A percentile compares a stretch with the other conserved stretches of the same genome.
phyloP scores from a whole-genome alignment of 495 filamentous ascomycete species.

The Hypomontagnella monticulosa region DNA sequence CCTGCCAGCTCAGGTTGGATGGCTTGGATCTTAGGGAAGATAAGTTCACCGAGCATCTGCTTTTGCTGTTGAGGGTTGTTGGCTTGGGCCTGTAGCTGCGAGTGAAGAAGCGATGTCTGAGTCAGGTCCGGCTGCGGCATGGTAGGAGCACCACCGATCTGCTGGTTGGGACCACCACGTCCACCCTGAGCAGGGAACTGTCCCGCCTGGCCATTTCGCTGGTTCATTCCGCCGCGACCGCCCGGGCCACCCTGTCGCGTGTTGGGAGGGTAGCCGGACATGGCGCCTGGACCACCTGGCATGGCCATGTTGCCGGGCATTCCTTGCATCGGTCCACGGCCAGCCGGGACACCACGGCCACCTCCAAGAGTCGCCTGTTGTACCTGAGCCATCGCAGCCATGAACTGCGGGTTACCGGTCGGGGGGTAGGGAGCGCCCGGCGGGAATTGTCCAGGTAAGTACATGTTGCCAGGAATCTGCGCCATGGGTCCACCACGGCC shows the following conservation, averaged over 20 bases:
- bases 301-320: slow-evolving; percentile 66
- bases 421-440: slow-evolving; percentile 64
- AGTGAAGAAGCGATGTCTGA: slow-evolving; percentile 56
- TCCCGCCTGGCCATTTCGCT: slow-evolving; percentile 48
- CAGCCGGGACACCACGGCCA: slow-evolving; percentile 76
- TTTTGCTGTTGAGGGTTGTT: slow-evolving; percentile 82
- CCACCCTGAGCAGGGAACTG: slow-evolving; percentile 62
- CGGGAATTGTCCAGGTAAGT: slow-evolving; percentile 79
- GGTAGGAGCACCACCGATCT: slow-evolving; percentile 45
- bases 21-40: slow-evolving; percentile 96
- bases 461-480: slow-evolving; percentile 84
- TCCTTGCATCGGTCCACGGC: slow-evolving; percentile 78
- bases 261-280: slow-evolving; percentile 71
- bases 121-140: slow-evolving; percentile 49
- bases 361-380: slow-evolving; percentile 68
- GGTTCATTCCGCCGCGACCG: slow-evolving; percentile 52
- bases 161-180: slow-evolving; percentile 59
- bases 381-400: slow-evolving; percentile 74
- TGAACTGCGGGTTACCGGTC: slow-evolving; percentile 62
- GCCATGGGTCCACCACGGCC: slow-evolving; percentile 78
- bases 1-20: slow-evolving; percentile 94
- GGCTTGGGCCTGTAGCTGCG: slow-evolving; percentile 58
- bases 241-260: slow-evolving; percentile 56
- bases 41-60: slow-evolving; percentile 95
- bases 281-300: slow-evolving; percentile 61